Base-by-base conservation (phyloP, 2,329 filamentous ascomycete species). In the Fusarium solani-melongenae region DNA sequence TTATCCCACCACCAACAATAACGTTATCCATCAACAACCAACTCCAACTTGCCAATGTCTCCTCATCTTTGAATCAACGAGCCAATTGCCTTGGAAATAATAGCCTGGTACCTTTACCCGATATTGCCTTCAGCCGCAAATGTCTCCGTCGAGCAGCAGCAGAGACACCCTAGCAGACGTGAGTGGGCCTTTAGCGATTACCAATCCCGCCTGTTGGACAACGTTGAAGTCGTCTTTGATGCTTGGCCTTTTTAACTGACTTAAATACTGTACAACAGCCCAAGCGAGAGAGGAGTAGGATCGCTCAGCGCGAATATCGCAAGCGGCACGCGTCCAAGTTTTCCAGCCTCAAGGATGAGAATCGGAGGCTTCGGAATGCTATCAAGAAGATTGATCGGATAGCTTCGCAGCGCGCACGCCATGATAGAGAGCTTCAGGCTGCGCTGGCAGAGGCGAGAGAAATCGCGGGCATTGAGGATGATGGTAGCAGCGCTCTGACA, bases 251-350 rank as follows among this genome's bases (percentile, higher is more conserved):
- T 39, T 12, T 20, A n/a, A 33, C 49, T 57, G 31, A 53, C 67
- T 61, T 62, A 62, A 11, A 36, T 31, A 15, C n/a, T 53, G 10
- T 31, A 7, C 6, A 10, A 31, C 49, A 78, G 77, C 69, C 76
- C 20, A 78, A 76, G 49, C 76, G 74, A 5, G 77, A 78, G 61
- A 73, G 77, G 41, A 77, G 77, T 41, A 76, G 71, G 59, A 46
- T 76, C 31, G 77, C 77, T 6, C 77, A 78, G 60, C 72, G 77
- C 20, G 74, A 78, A 27, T 78, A 78, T 59, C 73, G 77, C 12
- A 78, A 78, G 24, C 70, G 77, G 2, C 77, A 78, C 58, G 75
- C 70, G 6, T 76, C 74, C 29, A 76, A 64, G 34, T 78, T 78
- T 36, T 71, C 73, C 29, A 71, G 31, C 4, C 71, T 78, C n/a